Base-by-base conservation (phyloP, 1,284 basidiomycete species). In the Rhodotorula sp. region DNA sequence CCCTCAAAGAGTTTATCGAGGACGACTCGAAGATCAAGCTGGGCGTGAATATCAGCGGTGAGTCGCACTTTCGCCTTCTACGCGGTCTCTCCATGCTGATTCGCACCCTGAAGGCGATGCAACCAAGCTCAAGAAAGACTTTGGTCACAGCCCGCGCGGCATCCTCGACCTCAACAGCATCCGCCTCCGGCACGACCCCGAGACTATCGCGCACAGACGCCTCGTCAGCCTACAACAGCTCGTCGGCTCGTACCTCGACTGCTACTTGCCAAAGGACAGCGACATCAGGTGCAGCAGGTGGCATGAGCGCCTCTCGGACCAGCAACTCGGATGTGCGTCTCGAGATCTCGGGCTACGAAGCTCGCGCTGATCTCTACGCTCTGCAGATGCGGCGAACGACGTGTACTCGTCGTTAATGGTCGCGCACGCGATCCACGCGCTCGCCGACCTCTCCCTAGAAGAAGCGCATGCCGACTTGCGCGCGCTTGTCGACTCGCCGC, bases 311-410 rank as follows among this genome's bases (percentile, higher is more conserved):
- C 66, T 82, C 31, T 62, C 67, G 13, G 30, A 59, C 6, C 70
- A 76, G 56, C 80, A 81, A 72, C 67, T 75, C 13, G 75, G 78
- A 7, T 82, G 81, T 82, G 58, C 70, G 81, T 79, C 37, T 30
- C 2, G 20, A 4, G 55, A n/a, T 2, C 28, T n/a, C n/a, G 8
- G n/a, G 31, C 4, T 18, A 24, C 16, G 24, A 15, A 3, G 2
- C 24, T 53, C 18, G 2, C 22, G 26, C 52, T 57, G 34, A 59
- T 24, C 50, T 30, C 1, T 1, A 18, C 40, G 31, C 6, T 53
- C 16, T 13, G 2, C 61, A 82, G 81, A 82, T 58, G 81, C 79
- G 4, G 80, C 80, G 18, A 80, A 82, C 73, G 81, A 82, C 70
- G 81, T 81, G 8, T 80, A 77, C 57, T 76, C 78, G 11, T 77